Percentiles rank a stretch among this genome's conserved stretches.
Evolutionary conservation across 768 basidiomycete genomes (phyloP).

Genomic region (Lactarius hatsudake): DNA sequence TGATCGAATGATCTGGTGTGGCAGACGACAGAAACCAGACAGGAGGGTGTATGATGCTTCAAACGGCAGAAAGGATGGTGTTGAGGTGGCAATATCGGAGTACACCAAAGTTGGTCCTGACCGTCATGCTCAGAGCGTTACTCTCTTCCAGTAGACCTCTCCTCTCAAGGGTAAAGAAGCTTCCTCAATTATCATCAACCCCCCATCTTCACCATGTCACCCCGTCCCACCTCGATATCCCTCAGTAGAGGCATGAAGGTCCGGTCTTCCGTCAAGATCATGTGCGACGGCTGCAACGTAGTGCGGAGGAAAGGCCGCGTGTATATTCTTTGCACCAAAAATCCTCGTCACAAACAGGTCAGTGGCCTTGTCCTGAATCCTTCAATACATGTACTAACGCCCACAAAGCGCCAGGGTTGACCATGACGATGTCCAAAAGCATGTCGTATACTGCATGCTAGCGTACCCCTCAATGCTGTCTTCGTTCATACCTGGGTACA

Average conservation of each 20-base stretch:
- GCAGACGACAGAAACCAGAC: too few relatives aligned
- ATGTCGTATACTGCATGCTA: neutral
- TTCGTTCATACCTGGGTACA: neutral
- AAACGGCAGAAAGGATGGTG: neutral
- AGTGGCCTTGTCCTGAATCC: conserved; percentile 25
- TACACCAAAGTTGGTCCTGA: neutral
- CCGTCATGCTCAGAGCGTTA: conserved; percentile 61
- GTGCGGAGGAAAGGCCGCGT: conserved; percentile 88
- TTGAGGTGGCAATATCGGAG: neutral
- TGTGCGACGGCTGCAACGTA: conserved; percentile 92
- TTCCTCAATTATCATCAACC: conserved; percentile 30
- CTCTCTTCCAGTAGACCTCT: conserved; percentile 62
- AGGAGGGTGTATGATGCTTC: neutral
- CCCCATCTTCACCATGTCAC: conserved; percentile 36
- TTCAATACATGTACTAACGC: conserved; percentile 26
- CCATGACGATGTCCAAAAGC: neutral
- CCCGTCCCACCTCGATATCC: conserved; percentile 24
- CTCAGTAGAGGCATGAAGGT: conserved; percentile 91
- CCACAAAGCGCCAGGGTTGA: conserved; percentile 62
- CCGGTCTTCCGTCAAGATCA: conserved; percentile 86
- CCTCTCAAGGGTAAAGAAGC: conserved; percentile 48
- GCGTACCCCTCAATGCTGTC: neutral
- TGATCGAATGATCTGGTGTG: too few relatives aligned
- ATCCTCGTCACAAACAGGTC: conserved; percentile 98
- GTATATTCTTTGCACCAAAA: conserved; percentile 89